Base-by-base conservation (phyloP, 2,329 filamentous ascomycete genomes). In the Penicillium sp. region DNA sequence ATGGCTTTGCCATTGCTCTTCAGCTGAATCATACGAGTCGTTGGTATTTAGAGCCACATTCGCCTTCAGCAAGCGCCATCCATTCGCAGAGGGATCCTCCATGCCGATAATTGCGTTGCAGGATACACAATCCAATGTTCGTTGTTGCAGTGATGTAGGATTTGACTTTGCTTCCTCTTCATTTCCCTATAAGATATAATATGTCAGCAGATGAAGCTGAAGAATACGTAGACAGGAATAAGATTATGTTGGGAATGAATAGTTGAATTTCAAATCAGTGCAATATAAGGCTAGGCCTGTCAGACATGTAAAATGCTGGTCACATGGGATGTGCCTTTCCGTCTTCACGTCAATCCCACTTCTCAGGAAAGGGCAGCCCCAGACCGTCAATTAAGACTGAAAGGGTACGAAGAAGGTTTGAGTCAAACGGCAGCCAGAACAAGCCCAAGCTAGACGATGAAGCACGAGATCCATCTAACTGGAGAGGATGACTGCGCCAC, bases 11-110 rank as follows among this genome's bases (percentile, higher is more conserved):
- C 70, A 73, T 13, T 45, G 50, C 3, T 54, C 11, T 6, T 52
- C 26, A 14, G 75, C 75, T 73, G 74, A 43, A 68, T 68, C 41
- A 13, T 55, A 19, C 57, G 21, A 54, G 62, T 57, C 9, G n/a
- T 67, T 33, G 43, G 54, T 62, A 13, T 54, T 65, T 35, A 63
- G 57, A 3, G 63, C 64, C 27, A 83, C 63, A 49, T 73, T 75
- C 63, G 80, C 79, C 66, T 84, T 84, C 64, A 77, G 79, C 29
- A 84, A 69, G 50, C 79, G 74, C 70, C 75, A 80, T 45, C 82
- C 82, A 41, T 75, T 60, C 22, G 67, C 71, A 5, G 77, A 68
- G 1, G 69, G 54, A 29, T 75, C 68, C 58, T 84, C 80, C 37
- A 76, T 62, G 31, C 70, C 76, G 16, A 78, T 61, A 6, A 66